Conservation (phyloP, 1,284 basidiomycete species). For the Pyrrhoderma noxium region DNA sequence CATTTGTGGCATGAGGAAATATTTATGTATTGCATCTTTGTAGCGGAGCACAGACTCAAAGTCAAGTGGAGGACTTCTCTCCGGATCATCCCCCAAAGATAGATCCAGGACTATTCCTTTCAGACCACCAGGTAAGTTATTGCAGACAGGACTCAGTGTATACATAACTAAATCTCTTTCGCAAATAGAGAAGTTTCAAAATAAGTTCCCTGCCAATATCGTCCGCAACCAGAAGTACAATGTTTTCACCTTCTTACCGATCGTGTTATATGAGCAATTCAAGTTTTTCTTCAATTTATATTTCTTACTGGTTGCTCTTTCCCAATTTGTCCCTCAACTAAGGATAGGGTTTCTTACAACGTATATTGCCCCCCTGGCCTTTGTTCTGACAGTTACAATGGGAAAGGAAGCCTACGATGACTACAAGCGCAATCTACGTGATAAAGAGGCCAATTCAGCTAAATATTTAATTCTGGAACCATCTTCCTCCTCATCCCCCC, state of each 20-base stretch:
- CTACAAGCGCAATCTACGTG: constrained; percentile 87
- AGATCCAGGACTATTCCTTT: constrained; percentile 75
- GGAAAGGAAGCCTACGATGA: constrained; percentile 99
- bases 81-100: constrained; percentile 39
- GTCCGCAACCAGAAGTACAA: constrained; percentile 99
- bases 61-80: constrained; percentile 14
- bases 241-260: constrained; percentile 86
- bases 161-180: constrained; percentile 3
- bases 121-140: constrained; percentile 55
- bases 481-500: constrained; percentile 27
- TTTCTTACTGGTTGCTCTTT: constrained; percentile 93
- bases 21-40: neutral
- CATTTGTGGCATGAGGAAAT: neutral
- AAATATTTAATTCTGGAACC: constrained; percentile 79
- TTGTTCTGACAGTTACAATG: constrained; percentile 93
- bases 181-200: constrained; percentile 56
- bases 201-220: constrained; percentile 72
- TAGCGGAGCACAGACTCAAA: constrained; percentile 9
- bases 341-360: constrained; percentile 97
- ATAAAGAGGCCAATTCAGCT: constrained; percentile 91
- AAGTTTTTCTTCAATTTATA: constrained; percentile 99
- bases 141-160: constrained; percentile 5
- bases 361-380: constrained; percentile 93
- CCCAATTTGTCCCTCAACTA: constrained; percentile 92
- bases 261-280: constrained; percentile 99